phyloP scores from a whole-genome alignment of 805 yeast genomes.

The Scheffersomyces ergatensis region DNA sequence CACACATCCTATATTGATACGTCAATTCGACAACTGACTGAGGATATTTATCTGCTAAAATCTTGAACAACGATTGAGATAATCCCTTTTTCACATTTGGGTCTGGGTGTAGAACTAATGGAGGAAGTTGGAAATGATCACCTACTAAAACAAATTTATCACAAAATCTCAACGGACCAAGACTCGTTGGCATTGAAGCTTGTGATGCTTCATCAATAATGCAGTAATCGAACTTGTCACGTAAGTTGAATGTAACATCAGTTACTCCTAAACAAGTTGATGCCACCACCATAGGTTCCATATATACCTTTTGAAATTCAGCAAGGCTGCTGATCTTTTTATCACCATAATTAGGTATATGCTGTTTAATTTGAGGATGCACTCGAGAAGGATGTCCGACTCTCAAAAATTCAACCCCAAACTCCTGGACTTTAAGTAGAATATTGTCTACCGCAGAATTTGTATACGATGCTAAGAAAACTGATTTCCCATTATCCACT shows the following conservation, averaged over 20 bases:
- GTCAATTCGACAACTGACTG: slow-evolving; percentile 71
- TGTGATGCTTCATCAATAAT: slow-evolving; percentile 97
- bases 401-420: slow-evolving; percentile 49
- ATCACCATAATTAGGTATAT: slow-evolving; percentile 41
- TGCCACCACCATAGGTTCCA: slow-evolving; percentile 74
- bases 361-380: slow-evolving; percentile 59
- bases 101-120: slow-evolving; percentile 62
- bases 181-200: slow-evolving; percentile 83
- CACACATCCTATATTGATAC: slow-evolving; percentile 89
- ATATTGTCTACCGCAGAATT: slow-evolving; percentile 97
- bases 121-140: slow-evolving; percentile 92
- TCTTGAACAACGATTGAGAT: slow-evolving; percentile 72
- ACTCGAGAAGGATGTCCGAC: slow-evolving; percentile 61
- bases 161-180: slow-evolving; percentile 81
- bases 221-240: slow-evolving; percentile 78
- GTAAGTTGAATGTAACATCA: slow-evolving; percentile 55
- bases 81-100: slow-evolving; percentile 66
- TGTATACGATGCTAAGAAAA: slow-evolving; percentile 82
- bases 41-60: slow-evolving; percentile 71
- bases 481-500: slow-evolving; percentile 58
- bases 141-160: slow-evolving; percentile 91
- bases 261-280: slow-evolving; percentile 80
- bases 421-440: slow-evolving; percentile 58
- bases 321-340: slow-evolving; percentile 34
- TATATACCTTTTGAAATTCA: slow-evolving; percentile 46